Evolutionary conservation across 2,329 filamentous ascomycete species (phyloP).

Genomic region (Talaromyces funiculosus): DNA sequence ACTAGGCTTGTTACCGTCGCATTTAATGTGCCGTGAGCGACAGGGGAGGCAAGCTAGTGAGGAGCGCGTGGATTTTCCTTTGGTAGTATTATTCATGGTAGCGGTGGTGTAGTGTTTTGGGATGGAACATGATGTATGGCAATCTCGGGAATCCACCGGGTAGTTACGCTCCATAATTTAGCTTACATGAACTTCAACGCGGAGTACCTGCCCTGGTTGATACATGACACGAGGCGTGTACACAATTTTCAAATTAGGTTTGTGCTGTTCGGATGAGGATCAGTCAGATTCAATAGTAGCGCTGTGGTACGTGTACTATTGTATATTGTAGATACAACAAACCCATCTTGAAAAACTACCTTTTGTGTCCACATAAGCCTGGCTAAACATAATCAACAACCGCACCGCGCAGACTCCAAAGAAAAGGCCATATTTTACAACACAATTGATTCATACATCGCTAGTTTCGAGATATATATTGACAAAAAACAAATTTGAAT

Average conservation of each 20-base stretch:
- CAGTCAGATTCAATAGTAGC: neutral
- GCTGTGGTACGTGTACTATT: no score
- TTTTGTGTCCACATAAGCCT: neutral
- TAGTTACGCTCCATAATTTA: neutral
- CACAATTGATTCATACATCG: neutral
- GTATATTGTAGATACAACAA: no score
- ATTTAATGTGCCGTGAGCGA: conserved; percentile 42
- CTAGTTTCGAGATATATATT: neutral
- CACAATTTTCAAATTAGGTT: no score
- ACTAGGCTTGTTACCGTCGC: conserved; percentile 41
- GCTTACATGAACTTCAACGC: no score
- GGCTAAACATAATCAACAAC: neutral
- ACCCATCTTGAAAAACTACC: neutral
- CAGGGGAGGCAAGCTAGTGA: conserved; percentile 28
- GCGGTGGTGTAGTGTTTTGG: neutral
- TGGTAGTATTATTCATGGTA: neutral
- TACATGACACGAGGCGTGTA: no score
- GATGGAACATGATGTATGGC: neutral
- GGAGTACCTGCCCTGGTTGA: no score
- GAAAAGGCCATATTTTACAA: neutral
- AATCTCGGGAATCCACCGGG: neutral
- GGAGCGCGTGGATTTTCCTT: conserved; percentile 5
- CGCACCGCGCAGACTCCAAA: neutral
- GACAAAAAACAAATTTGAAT: neutral
- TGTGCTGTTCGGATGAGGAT: no score